Evolutionary conservation across 495 filamentous ascomycete species (phyloP).

Genomic region (Aspergillus egyptiacus): DNA sequence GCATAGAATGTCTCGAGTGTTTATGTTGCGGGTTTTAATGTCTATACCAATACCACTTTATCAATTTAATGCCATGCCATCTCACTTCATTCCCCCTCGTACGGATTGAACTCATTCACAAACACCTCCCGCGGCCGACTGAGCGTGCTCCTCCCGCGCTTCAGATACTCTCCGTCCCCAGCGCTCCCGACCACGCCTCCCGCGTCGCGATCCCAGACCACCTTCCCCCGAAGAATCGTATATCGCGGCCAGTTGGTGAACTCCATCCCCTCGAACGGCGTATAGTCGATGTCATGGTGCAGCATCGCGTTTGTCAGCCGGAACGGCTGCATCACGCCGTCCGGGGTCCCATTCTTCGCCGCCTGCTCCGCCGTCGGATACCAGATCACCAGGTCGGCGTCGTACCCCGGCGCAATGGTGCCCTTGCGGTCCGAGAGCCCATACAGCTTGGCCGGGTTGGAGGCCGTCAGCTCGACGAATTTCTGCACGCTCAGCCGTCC

Average conservation of each 20-base stretch:
- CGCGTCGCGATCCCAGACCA: conserved; percentile 51
- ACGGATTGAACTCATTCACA: conserved; percentile 15
- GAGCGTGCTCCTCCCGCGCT: conserved; percentile 18
- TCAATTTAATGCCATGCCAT: too few species aligned
- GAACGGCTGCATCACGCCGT: conserved; percentile 30
- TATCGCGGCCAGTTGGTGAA: conserved; percentile 57
- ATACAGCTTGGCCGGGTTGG: conserved; percentile 58
- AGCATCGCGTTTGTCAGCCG: conserved; percentile 45
- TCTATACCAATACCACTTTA: too few species aligned
- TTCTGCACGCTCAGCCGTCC: conserved; percentile 45
- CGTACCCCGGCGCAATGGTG: conserved; percentile 47
- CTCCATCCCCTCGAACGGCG: conserved; percentile 52
- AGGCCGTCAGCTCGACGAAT: conserved; percentile 53
- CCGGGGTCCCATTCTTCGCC: neutral
- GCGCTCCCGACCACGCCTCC: conserved; percentile 44
- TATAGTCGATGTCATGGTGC: conserved; percentile 57
- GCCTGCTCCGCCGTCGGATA: conserved; percentile 24
- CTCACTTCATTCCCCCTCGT: neutral
- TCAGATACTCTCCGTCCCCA: conserved; percentile 49
- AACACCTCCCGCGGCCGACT: conserved; percentile 12
- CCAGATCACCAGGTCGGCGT: conserved; percentile 45
- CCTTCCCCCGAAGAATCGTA: conserved; percentile 51
- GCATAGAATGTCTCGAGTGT: conserved; percentile 17
- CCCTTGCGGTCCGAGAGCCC: conserved; percentile 53
- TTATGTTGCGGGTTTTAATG: conserved; percentile 18